These are phyloP conservation scores for Phytophthora pseudosyringae DNA, from an alignment of 352 stramenopile genomes.

Conservation along the genomic window DNA sequence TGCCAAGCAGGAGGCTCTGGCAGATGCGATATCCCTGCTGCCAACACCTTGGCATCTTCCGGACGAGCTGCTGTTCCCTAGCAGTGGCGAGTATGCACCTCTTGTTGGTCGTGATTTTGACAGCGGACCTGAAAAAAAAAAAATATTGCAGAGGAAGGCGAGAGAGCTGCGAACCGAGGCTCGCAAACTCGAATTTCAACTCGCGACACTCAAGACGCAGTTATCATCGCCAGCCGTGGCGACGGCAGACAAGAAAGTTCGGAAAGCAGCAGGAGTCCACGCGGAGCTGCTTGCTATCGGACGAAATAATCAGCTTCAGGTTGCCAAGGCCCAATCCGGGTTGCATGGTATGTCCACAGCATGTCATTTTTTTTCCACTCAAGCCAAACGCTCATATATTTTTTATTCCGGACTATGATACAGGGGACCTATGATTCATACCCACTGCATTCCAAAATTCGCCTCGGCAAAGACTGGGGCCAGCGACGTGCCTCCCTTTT, in stretches of 20 bases:
- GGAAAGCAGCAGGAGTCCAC: not conserved
- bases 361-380: too few species aligned
- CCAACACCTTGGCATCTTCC: too few species aligned
- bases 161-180: not conserved
- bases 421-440: not conserved
- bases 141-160: not conserved
- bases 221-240: not conserved
- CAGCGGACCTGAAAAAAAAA: too few species aligned
- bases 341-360: conserved; percentile 2
- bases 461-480: not conserved
- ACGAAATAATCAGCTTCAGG: not conserved
- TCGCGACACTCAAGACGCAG: not conserved
- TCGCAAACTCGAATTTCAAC: not conserved
- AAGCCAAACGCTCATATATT: too few species aligned
- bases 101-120: too few species aligned
- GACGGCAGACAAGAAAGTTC: not conserved
- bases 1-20: too few species aligned
- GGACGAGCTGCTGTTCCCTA: too few species aligned
- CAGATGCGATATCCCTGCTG: too few species aligned
- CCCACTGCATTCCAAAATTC: conserved; percentile 1
- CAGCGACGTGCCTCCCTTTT: not conserved
- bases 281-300: not conserved
- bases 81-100: too few species aligned
- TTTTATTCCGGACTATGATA: too few species aligned
- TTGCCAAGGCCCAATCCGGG: not conserved